phyloP scores from a whole-genome alignment of 768 basidiomycete genomes.

The Mycena floridula region DNA sequence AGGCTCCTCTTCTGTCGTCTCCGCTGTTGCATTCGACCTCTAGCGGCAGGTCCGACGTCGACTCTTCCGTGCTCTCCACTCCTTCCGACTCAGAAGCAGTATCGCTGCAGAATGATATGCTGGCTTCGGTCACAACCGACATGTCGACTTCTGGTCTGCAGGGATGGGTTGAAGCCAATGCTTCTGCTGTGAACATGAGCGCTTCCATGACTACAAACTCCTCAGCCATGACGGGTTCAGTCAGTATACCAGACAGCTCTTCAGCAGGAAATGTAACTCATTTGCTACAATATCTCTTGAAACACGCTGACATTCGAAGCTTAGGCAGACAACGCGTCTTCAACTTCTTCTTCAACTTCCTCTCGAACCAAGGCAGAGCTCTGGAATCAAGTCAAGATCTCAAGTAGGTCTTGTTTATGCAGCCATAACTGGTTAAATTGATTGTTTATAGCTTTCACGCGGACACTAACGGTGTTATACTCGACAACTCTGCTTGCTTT shows the following conservation, averaged over 20 bases:
- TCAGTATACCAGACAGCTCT: not conserved
- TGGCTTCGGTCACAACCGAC: constrained; percentile 7
- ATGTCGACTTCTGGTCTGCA: constrained; percentile 8
- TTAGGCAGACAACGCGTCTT: constrained; percentile 4
- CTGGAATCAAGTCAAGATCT: constrained; percentile 90
- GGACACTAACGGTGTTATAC: constrained; percentile 83
- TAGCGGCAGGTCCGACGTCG: constrained; percentile 1
- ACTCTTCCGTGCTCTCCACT: constrained; percentile 2
- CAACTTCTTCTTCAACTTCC: constrained; percentile 1
- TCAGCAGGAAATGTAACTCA: not conserved
- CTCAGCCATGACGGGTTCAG: not conserved
- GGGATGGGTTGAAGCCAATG: constrained; percentile 6
- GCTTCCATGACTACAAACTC: not conserved
- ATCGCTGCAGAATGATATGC: constrained; percentile 1
- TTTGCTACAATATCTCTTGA: constrained; percentile 2
- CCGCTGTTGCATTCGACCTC: too few relatives aligned
- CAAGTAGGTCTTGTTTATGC: constrained; percentile 44
- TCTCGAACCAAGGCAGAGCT: constrained; percentile 67
- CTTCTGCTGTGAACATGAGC: not conserved
- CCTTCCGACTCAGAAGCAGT: not conserved
- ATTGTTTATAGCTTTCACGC: constrained; percentile 62
- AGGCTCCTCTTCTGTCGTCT: constrained; percentile 18
- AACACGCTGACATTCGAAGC: constrained; percentile 1
- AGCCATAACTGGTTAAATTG: constrained; percentile 2
- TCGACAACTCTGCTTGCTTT: constrained; percentile 79